Percentiles rank a stretch among this genome's conserved stretches.
Conservation (phyloP, 1,139 yeast species). For the Yamadazyma membranifaciens region DNA sequence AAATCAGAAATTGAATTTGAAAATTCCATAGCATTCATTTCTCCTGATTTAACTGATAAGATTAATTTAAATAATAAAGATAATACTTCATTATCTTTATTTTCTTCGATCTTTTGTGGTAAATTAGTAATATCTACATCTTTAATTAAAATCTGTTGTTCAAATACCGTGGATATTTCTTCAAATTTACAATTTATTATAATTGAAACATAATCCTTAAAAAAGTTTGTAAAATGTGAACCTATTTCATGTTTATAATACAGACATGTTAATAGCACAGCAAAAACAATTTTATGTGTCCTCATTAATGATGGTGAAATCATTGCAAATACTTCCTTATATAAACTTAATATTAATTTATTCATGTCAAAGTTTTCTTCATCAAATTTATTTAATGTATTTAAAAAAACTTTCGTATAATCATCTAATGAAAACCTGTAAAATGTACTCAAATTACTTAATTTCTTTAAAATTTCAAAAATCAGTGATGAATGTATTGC, state of each 20-base stretch:
- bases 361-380: constrained; percentile 18
- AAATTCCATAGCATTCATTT: constrained; percentile 11
- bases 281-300: constrained; percentile 48
- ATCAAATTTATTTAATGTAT: constrained; percentile 29
- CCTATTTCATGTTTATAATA: constrained; percentile 28
- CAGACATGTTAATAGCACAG: constrained; percentile 34
- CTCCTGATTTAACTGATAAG: constrained; percentile 5
- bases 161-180: not conserved
- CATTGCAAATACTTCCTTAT: constrained; percentile 44
- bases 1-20: constrained; percentile 18
- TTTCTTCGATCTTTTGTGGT: constrained; percentile 8
- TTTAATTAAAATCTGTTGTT: constrained; percentile 9
- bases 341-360: constrained; percentile 33
- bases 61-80: constrained; percentile 14
- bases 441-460: constrained; percentile 46
- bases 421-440: constrained; percentile 59
- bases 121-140: constrained; percentile 6
- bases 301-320: constrained; percentile 52
- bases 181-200: constrained; percentile 4
- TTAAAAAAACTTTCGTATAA: constrained; percentile 40
- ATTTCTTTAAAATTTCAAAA: constrained; percentile 41
- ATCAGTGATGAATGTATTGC: constrained; percentile 56
- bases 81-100: constrained; percentile 21
- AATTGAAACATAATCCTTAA: constrained; percentile 7
- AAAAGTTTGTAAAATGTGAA: constrained; percentile 16